These are phyloP conservation scores for Pterulicium gracile DNA, from an alignment of 1,284 basidiomycete genomes.

Conservation along the genomic window DNA sequence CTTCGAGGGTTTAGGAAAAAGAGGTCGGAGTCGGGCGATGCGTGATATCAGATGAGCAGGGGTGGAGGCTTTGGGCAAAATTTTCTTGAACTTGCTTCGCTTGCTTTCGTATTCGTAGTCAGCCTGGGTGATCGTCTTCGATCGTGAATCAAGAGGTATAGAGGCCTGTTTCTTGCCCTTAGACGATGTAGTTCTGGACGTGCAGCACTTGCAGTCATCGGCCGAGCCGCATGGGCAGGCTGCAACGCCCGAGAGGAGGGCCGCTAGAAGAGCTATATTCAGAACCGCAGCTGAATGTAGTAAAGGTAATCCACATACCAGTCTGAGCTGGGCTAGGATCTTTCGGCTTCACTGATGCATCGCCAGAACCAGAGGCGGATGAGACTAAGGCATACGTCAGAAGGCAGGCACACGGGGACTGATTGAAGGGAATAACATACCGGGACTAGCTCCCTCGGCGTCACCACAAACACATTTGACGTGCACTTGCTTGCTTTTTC, in stretches of 20 bases:
- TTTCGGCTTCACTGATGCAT: neutral
- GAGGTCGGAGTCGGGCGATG: constrained; percentile 43
- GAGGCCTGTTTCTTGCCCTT: constrained; percentile 20
- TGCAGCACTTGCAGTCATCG: neutral
- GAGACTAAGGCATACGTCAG: neutral
- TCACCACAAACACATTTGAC: constrained; percentile 52
- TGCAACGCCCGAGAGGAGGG: neutral
- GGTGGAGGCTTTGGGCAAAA: constrained; percentile 10
- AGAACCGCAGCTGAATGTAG: too few species aligned
- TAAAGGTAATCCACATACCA: neutral
- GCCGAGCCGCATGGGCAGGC: neutral
- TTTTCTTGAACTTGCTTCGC: constrained; percentile 8
- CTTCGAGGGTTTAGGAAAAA: constrained; percentile 35
- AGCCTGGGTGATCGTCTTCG: constrained; percentile 14
- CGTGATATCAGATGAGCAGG: constrained; percentile 34
- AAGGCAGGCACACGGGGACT: constrained; percentile 12
- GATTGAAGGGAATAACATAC: constrained; percentile 19
- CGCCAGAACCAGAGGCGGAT: neutral
- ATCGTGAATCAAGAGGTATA: constrained; percentile 17
- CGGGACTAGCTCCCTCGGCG: constrained; percentile 22
- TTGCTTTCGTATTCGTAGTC: constrained; percentile 5
- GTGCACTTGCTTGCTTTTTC: constrained; percentile 67
- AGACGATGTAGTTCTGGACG: constrained; percentile 16
- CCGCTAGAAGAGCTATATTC: neutral
- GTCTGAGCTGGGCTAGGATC: neutral